These are phyloP conservation scores for Phialophora tarda DNA, from an alignment of 2,329 filamentous ascomycete species.

Conservation along the genomic window DNA sequence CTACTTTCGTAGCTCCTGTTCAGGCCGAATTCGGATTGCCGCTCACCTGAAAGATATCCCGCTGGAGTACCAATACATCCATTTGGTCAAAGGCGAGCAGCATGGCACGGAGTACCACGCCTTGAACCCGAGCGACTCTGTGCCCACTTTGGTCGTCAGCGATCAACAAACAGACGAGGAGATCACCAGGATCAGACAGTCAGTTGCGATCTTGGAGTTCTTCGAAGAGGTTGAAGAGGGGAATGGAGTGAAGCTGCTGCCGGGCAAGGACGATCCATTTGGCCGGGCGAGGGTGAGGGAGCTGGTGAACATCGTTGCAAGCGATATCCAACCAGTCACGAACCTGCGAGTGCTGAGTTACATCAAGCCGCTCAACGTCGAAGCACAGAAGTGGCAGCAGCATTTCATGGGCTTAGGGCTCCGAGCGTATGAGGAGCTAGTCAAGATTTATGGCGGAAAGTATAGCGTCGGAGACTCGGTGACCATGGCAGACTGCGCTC, in stretches of 20 bases:
- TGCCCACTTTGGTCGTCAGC: slow-evolving; percentile 60
- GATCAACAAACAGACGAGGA: slow-evolving; percentile 35
- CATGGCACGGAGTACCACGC: slow-evolving; percentile 50
- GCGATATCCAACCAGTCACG: slow-evolving; percentile 66
- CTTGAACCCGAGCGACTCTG: slow-evolving; percentile 61
- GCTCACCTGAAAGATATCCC: slow-evolving; percentile 61
- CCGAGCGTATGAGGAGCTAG: slow-evolving; percentile 60
- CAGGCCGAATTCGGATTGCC: slow-evolving; percentile 65
- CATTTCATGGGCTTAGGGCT: slow-evolving; percentile 60
- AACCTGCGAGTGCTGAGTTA: slow-evolving; percentile 61
- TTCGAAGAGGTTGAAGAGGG: slow-evolving; percentile 62
- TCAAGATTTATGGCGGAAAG: slow-evolving; percentile 48
- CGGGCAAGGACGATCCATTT: slow-evolving; percentile 47
- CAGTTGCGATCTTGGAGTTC: slow-evolving; percentile 66
- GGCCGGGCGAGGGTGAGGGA: slow-evolving; percentile 59
- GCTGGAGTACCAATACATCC: slow-evolving; percentile 56
- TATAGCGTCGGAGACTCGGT: slow-evolving; percentile 64
- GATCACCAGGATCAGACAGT: slow-evolving; percentile 59
- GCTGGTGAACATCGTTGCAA: slow-evolving; percentile 60
- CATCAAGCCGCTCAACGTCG: slow-evolving; percentile 53
- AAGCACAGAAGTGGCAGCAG: slow-evolving; percentile 57
- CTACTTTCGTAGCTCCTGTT: slow-evolving; percentile 69
- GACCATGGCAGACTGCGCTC: slow-evolving; percentile 63
- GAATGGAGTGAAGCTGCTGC: slow-evolving; percentile 52
- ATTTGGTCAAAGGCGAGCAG: slow-evolving; percentile 63